Evolutionary conservation across 208 protist genomes (phyloP).

Genomic region (Acanthamoeba lenticulata): DNA sequence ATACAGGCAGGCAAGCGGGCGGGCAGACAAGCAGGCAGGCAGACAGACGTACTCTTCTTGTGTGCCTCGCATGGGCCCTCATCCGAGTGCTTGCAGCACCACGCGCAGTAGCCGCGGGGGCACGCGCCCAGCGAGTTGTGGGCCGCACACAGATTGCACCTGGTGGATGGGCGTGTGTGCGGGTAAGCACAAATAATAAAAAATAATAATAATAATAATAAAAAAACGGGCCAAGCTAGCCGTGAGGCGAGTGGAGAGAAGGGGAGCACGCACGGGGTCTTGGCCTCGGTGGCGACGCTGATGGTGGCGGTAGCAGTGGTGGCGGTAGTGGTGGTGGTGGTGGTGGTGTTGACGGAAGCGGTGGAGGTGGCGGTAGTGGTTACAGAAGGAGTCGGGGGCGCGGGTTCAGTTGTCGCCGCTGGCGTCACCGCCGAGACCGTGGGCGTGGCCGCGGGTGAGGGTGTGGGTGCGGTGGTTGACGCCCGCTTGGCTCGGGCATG

Average conservation of each 20-base stretch:
- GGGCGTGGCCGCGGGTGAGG: too few species aligned
- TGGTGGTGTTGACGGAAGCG: not conserved
- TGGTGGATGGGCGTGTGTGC: not conserved
- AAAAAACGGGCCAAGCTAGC: not conserved
- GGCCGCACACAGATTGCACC: not conserved
- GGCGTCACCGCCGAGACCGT: too few species aligned
- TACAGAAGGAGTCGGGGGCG: too few species aligned
- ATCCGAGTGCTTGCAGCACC: conserved; percentile 12
- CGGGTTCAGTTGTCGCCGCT: too few species aligned
- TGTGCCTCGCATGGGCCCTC: not conserved
- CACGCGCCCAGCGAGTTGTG: not conserved
- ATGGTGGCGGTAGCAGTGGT: not conserved
- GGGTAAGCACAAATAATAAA: not conserved
- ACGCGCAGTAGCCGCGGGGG: not conserved
- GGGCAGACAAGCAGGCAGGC: not conserved
- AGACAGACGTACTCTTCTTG: not conserved
- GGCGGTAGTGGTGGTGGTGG: not conserved
- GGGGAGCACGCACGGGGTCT: not conserved
- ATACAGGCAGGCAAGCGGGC: not conserved
- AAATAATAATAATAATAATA: not conserved
- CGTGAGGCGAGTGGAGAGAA: too few species aligned
- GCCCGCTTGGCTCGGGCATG: too few species aligned
- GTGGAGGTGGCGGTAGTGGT: too few species aligned
- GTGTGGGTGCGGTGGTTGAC: too few species aligned
- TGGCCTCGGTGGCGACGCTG: not conserved